A percentile compares a stretch with the other conserved stretches of the same genome.
Conservation (phyloP, 306 rosid genomes). For the Acacia confusa region DNA sequence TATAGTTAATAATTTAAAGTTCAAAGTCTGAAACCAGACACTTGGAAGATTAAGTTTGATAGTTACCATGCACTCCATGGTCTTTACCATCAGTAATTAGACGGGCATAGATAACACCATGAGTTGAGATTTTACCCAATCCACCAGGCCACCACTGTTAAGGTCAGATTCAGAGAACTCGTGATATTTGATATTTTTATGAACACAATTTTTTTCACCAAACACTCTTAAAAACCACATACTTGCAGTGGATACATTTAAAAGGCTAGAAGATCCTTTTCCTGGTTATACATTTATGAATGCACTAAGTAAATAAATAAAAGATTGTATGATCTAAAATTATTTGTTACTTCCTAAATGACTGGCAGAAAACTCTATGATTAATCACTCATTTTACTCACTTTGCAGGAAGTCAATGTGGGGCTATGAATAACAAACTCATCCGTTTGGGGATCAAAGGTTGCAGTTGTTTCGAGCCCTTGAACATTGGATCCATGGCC, state of each 20-base stretch:
- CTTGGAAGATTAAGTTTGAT: slow-evolving; percentile 20
- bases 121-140: slow-evolving; percentile 89
- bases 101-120: slow-evolving; percentile 80
- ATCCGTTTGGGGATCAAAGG: slow-evolving; percentile 85
- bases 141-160: slow-evolving; percentile 99
- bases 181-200: slow-evolving; percentile 19
- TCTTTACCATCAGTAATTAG: slow-evolving; percentile 72
- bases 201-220: not conserved
- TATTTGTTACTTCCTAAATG: slow-evolving; percentile 17
- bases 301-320: slow-evolving; percentile 2
- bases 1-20: slow-evolving; percentile 17
- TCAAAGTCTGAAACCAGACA: slow-evolving; percentile 11
- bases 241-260: slow-evolving; percentile 13
- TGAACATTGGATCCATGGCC: slow-evolving; percentile 99
- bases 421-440: slow-evolving; percentile 91
- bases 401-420: slow-evolving; percentile 92
- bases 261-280: slow-evolving; percentile 7
- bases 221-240: slow-evolving; percentile 9
- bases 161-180: slow-evolving; percentile 32
- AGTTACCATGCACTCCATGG: slow-evolving; percentile 86
- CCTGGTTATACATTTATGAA: not conserved
- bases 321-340: slow-evolving; percentile 15
- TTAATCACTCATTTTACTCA: slow-evolving; percentile 44
- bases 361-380: slow-evolving; percentile 10
- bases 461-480: slow-evolving; percentile 98